Percentiles rank a stretch among this genome's conserved stretches.
These are phyloP conservation scores for Nakazawaea laoshanensis DNA, from an alignment of 805 yeast genomes.

Conservation along the genomic window DNA sequence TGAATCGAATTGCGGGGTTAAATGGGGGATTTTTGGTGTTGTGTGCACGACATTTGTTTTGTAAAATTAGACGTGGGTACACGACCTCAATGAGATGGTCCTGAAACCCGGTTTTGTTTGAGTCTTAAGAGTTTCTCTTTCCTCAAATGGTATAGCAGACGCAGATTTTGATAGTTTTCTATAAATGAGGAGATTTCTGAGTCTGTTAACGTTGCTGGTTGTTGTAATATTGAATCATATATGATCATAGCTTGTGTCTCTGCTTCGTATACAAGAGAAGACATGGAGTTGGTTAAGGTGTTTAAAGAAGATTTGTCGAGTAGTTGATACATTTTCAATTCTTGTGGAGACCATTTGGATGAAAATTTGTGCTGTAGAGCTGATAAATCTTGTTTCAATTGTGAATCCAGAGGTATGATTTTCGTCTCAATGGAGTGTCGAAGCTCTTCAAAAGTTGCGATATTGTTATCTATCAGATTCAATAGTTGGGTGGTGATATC, in stretches of 20 bases:
- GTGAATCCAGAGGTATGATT: constrained; percentile 1
- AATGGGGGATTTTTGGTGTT: neutral
- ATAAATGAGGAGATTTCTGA: constrained; percentile 26
- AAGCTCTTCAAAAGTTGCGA: constrained; percentile 1
- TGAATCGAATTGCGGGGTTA: neutral
- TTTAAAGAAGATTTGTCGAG: constrained; percentile 17
- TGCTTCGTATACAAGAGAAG: constrained; percentile 19
- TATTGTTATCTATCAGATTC: constrained; percentile 1
- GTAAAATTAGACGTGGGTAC: neutral
- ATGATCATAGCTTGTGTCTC: constrained; percentile 25
- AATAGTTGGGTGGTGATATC: neutral
- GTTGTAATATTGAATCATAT: constrained; percentile 18
- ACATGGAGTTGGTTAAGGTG: constrained; percentile 12
- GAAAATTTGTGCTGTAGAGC: constrained; percentile 4
- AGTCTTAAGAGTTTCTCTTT: constrained; percentile 40
- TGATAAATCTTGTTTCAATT: neutral
- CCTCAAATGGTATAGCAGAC: constrained; percentile 34
- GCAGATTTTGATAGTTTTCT: constrained; percentile 27
- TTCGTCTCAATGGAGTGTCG: neutral
- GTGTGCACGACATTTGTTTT: neutral
- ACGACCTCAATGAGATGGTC: constrained; percentile 9
- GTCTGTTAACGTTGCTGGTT: constrained; percentile 19
- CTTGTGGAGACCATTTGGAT: constrained; percentile 2
- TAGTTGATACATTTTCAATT: constrained; percentile 19
- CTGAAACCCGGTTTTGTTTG: constrained; percentile 32